Percentiles rank a stretch among this genome's conserved stretches.
phyloP scores from a whole-genome alignment of 805 yeast species.

The Teunomyces aglyptinius region DNA sequence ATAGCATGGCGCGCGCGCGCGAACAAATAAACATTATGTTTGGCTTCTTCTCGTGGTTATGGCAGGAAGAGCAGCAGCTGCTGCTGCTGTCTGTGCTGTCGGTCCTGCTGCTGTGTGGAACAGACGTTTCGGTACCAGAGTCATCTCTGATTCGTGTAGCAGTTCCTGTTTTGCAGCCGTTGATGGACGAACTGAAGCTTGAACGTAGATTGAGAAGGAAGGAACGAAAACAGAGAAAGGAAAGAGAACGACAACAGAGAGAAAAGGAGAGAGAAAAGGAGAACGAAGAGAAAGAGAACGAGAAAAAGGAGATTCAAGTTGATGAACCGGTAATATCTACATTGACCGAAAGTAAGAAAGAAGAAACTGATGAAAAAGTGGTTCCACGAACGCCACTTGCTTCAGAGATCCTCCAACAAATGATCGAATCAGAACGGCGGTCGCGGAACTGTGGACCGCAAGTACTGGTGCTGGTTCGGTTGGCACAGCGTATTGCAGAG shows the following conservation, averaged over 20 bases:
- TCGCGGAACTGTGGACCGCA: no score
- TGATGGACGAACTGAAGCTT: no score
- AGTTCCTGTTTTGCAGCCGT: no score
- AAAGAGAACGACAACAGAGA: no score
- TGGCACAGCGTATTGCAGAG: neutral
- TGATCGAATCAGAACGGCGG: neutral
- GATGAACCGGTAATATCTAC: no score
- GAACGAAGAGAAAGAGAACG: neutral
- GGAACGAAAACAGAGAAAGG: neutral
- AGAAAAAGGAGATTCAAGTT: neutral
- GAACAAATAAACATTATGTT: conserved; percentile 2
- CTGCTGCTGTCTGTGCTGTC: neutral
- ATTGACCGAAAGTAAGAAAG: no score
- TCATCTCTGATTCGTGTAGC: no score
- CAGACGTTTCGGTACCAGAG: no score
- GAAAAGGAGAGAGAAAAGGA: neutral
- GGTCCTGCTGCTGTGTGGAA: no score
- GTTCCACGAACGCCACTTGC: neutral
- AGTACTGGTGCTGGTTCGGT: neutral
- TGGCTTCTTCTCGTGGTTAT: neutral
- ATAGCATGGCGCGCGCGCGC: conserved; percentile 3
- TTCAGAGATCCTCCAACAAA: neutral
- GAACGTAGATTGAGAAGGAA: no score
- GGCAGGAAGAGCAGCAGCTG: neutral
- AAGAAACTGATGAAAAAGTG: neutral